Evolutionary conservation across 371 early-diverging fungal genomes (phyloP).

Genomic region (Mortierella sp.): DNA sequence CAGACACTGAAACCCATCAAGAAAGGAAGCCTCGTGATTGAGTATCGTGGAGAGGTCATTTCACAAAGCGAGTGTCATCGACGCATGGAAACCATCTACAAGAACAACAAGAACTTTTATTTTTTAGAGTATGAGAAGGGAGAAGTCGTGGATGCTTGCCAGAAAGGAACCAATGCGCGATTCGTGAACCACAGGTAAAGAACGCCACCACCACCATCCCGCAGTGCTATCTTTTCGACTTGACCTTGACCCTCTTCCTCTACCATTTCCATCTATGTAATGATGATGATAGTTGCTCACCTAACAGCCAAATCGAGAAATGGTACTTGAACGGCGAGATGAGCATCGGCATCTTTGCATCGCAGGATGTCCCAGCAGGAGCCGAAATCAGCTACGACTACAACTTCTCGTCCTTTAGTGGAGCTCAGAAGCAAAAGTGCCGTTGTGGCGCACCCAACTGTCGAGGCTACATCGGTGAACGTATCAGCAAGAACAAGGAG

Average conservation of each 20-base stretch:
- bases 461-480: conserved; percentile 72
- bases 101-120: conserved; percentile 76
- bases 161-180: conserved; percentile 80
- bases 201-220: not conserved
- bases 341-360: conserved; percentile 82
- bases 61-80: conserved; percentile 71
- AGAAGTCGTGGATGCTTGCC: conserved; percentile 83
- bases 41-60: conserved; percentile 93
- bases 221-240: no score
- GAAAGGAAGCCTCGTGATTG: conserved; percentile 77
- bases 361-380: conserved; percentile 72
- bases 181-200: conserved; percentile 75
- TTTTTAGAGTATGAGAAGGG: conserved; percentile 82
- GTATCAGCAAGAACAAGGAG: conserved; percentile 37
- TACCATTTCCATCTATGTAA: not conserved
- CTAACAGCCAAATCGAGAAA: conserved; percentile 93
- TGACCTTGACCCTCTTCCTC: no score
- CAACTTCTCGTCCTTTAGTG: conserved; percentile 77
- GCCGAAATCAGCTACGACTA: conserved; percentile 91
- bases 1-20: conserved; percentile 69
- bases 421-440: conserved; percentile 75
- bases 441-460: conserved; percentile 78
- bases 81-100: conserved; percentile 80
- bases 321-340: conserved; percentile 83
- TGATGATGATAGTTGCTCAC: conserved; percentile 74